Percentiles rank a stretch among this genome's conserved stretches.
phyloP scores from a whole-genome alignment of 2,329 filamentous ascomycete genomes.

The Exophiala calicioides region DNA sequence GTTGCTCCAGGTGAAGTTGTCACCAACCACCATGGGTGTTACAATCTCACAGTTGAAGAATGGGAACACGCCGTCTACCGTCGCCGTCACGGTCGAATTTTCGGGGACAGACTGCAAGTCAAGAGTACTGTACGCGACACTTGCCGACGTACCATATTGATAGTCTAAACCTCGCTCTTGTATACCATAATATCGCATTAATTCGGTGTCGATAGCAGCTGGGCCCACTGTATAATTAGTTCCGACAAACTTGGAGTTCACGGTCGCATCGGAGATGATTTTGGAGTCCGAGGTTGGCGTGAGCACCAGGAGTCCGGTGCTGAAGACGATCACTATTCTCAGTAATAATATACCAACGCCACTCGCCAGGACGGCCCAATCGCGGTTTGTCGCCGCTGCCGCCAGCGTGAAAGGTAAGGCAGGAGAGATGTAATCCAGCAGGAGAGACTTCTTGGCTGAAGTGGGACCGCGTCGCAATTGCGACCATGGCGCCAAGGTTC shows the following conservation, averaged over 20 bases:
- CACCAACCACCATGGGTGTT: background rate
- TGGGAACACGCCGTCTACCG: constrained; percentile 5
- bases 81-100: constrained; percentile 2
- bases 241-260: background rate
- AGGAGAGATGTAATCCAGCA: constrained; percentile 37
- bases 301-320: constrained; percentile 35
- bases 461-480: constrained; percentile 32
- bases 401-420: constrained; percentile 29
- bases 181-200: constrained; percentile 5
- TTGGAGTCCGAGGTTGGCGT: no score
- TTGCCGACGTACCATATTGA: constrained; percentile 4
- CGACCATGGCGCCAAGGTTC: constrained; percentile 35
- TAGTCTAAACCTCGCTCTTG: constrained; percentile 1
- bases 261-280: no score
- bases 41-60: constrained; percentile 7
- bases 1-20: constrained; percentile 6
- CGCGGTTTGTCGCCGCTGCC: constrained; percentile 31
- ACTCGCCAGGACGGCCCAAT: constrained; percentile 34
- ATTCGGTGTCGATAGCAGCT: background rate
- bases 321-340: constrained; percentile 27
- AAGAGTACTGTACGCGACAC: constrained; percentile 7
- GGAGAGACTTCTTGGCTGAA: constrained; percentile 31
- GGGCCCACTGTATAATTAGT: background rate
- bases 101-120: background rate
- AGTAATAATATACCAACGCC: constrained; percentile 32